Evolutionary conservation across 1,284 basidiomycete genomes (phyloP).

Genomic region (Pseudozyma thailandica): DNA sequence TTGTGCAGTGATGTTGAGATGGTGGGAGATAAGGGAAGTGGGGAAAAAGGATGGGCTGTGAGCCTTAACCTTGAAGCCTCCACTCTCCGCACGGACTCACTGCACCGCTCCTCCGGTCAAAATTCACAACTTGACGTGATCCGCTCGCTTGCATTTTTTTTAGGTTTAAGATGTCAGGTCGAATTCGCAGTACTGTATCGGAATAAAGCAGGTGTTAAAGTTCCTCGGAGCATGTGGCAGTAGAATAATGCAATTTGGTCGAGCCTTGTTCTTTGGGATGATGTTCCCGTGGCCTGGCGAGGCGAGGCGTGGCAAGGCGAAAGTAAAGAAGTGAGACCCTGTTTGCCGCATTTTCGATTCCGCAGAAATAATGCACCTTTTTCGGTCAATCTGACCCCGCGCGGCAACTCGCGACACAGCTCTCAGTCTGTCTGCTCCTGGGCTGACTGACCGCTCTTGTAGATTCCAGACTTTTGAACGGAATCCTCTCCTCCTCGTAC

Average conservation of each 20-base stretch:
- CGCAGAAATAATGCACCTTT: not conserved
- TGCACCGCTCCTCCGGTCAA: not conserved
- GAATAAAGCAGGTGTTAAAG: not conserved
- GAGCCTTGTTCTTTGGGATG: not conserved
- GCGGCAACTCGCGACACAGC: conserved; percentile 2
- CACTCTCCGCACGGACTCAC: conserved; percentile 24
- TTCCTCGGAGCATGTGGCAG: too few relatives aligned
- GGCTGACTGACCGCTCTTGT: not conserved
- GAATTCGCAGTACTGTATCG: not conserved
- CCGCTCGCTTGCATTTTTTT: conserved; percentile 13
- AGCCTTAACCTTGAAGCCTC: not conserved
- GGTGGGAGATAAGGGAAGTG: not conserved
- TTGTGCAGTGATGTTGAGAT: not conserved
- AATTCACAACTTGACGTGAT: conserved; percentile 24
- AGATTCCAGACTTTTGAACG: conserved; percentile 2
- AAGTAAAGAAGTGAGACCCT: not conserved
- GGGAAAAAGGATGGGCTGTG: not conserved
- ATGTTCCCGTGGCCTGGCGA: not conserved
- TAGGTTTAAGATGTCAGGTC: not conserved
- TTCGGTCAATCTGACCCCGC: conserved; percentile 6
- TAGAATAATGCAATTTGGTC: not conserved
- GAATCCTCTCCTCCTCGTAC: not conserved
- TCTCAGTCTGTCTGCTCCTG: not conserved
- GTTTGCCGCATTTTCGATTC: conserved; percentile 11
- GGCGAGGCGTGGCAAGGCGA: too few relatives aligned